phyloP scores from a whole-genome alignment of 164 flowering plant species.

The Magnolia officinalis region DNA sequence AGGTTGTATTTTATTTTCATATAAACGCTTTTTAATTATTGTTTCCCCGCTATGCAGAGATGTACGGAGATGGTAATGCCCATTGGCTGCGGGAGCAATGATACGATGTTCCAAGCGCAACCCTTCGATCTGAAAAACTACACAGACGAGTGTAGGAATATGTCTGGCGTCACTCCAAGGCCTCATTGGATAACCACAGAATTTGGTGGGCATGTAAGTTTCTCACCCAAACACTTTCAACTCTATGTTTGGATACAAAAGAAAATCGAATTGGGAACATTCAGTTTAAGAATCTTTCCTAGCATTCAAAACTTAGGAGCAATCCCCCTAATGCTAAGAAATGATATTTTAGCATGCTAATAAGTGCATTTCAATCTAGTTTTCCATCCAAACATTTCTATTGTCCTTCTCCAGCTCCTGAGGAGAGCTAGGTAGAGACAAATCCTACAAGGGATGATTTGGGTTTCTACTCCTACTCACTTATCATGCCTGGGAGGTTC shows the following conservation, averaged over 20 bases:
- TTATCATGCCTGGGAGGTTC: too few species aligned
- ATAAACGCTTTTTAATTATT: too few species aligned
- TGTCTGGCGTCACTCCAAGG: slow-evolving; percentile 47
- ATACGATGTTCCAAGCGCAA: slow-evolving; percentile 43
- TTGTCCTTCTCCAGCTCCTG: background rate
- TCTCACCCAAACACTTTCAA: background rate
- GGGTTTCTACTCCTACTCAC: too few species aligned
- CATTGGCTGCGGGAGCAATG: slow-evolving; percentile 36
- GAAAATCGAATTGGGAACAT: too few species aligned
- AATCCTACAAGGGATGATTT: too few species aligned
- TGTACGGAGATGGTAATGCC: slow-evolving; percentile 69
- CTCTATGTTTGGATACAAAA: too few species aligned
- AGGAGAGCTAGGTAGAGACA: too few species aligned
- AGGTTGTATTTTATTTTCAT: too few species aligned
- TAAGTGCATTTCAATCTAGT: background rate
- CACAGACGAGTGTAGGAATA: slow-evolving; percentile 22
- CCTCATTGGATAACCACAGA: slow-evolving; percentile 67
- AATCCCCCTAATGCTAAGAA: background rate
- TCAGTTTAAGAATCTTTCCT: background rate
- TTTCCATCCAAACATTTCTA: background rate
- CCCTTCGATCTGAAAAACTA: slow-evolving; percentile 33
- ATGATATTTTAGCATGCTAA: background rate
- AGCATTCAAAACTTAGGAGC: background rate
- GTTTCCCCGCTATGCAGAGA: slow-evolving; percentile 23
- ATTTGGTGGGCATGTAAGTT: slow-evolving; percentile 61